Base-by-base conservation (phyloP, 2,329 filamentous ascomycete genomes). In the Tolypocladium guangdongense region DNA sequence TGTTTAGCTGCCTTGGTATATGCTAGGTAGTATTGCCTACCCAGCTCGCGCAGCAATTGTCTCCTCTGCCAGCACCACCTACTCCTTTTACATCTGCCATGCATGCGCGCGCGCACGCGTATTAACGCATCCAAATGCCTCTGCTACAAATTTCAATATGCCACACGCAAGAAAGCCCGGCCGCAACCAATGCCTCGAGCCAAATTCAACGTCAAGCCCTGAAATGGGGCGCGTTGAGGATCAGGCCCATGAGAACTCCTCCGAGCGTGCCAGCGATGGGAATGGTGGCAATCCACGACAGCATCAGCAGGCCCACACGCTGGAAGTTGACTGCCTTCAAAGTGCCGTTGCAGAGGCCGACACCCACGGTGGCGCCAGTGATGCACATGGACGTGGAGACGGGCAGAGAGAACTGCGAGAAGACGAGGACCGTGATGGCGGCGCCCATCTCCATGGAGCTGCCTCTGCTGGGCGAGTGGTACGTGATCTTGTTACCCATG, bases 321-420 rank as follows among this genome's bases (percentile, higher is more conserved):
- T 88, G 81, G 72, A 77, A 90, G 77, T 90, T 90, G 62, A 90
- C 82, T 1, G 87, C 86, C 71, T 82, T 85, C 55, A 81, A 57
- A 32, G 78, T 83, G 36, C 86, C 85, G 66, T 89, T 90, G 77
- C 85, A 89, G 22, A 90, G 81, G 64, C 85, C 86, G 49, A 90
- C 87, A 55, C 87, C 87, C 46, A 90, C 83, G 0, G 86, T 90
- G 30, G 87, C 86, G 52, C 87, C 87, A 1, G 86, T 90, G 68
- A 90, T 89, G 68, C 87, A 90, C 86, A 86, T 86, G 20, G 82
- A 84, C 2, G 85, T 90, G 0, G 86, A 90, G 32, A 90, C 86
- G 38, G 87, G 87, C 0, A 90, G 82, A 1, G 79, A 81, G 74
- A 78, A 88, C 66, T 88, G 86, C 0, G 85, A 88, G 75, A 88